These are phyloP conservation scores for Citrullus colocynthis DNA, from an alignment of 306 rosid species.

Conservation along the genomic window DNA sequence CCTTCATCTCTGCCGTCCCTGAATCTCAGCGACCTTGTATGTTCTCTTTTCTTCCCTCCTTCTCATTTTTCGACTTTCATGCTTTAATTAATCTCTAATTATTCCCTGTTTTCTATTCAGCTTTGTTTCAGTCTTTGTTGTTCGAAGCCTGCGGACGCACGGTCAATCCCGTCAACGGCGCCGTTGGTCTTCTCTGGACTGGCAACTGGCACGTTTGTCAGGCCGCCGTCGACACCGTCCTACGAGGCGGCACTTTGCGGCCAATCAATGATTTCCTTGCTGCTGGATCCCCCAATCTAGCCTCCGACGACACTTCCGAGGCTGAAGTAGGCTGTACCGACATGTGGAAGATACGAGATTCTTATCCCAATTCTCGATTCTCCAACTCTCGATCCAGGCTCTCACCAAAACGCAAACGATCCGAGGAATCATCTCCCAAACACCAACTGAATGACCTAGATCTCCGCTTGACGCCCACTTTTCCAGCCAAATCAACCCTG, in stretches of 20 bases:
- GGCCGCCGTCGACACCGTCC: conserved; percentile 46
- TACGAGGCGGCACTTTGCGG: conserved; percentile 35
- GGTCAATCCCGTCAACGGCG: conserved; percentile 73
- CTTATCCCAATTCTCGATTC: conserved; percentile 20
- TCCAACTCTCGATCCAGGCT: conserved; percentile 27
- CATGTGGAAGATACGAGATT: conserved; percentile 8
- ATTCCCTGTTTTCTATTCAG: conserved; percentile 10
- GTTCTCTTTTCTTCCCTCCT: not conserved
- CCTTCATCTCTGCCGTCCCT: conserved; percentile 94
- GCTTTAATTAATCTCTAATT: not conserved
- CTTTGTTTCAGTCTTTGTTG: conserved; percentile 64
- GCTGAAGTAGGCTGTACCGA: conserved; percentile 4
- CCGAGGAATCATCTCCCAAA: conserved; percentile 18
- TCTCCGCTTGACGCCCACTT: conserved; percentile 53
- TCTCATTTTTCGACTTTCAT: not conserved
- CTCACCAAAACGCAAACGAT: conserved; percentile 50
- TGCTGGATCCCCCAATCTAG: not conserved
- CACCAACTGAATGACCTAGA: conserved; percentile 45
- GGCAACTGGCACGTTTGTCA: conserved; percentile 83
- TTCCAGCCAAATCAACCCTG: conserved; percentile 26
- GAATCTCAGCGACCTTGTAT: conserved; percentile 65
- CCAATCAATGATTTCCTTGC: conserved; percentile 21
- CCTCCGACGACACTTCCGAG: not conserved
- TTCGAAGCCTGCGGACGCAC: conserved; percentile 82
- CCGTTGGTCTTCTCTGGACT: conserved; percentile 54